A percentile compares a stretch with the other conserved stretches of the same genome.
Evolutionary conservation across 2,329 filamentous ascomycete genomes (phyloP).

Genomic region (Aspergillus unguis): DNA sequence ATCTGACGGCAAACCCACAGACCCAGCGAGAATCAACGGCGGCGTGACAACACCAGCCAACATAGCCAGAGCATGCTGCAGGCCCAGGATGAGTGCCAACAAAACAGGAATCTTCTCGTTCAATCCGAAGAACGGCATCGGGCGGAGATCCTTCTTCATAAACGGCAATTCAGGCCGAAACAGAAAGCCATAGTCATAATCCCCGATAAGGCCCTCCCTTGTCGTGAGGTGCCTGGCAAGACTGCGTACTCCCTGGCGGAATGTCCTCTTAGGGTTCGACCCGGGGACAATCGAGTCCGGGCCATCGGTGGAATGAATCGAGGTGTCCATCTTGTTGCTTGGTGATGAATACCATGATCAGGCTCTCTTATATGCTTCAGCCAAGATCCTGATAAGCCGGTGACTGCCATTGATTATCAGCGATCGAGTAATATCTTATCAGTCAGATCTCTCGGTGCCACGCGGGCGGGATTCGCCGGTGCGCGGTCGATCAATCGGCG

Average conservation of each 20-base stretch:
- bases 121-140: conserved; percentile 67
- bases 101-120: conserved; percentile 66
- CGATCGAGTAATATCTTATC: no score
- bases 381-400: background rate
- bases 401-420: no score
- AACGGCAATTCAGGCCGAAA: conserved; percentile 82
- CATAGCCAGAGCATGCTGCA: conserved; percentile 70
- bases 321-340: background rate
- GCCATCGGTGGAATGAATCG: conserved; percentile 3
- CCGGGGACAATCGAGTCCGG: conserved; percentile 1
- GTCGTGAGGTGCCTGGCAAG: conserved; percentile 2
- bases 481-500: no score
- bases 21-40: conserved; percentile 6
- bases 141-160: conserved; percentile 59
- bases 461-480: no score
- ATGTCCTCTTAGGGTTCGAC: background rate
- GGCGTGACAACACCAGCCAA: conserved; percentile 44
- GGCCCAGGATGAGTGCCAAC: conserved; percentile 63
- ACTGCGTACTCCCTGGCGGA: background rate
- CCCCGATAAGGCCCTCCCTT: conserved; percentile 71
- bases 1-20: conserved; percentile 44
- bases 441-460: no score
- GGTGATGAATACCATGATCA: background rate
- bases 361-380: background rate
- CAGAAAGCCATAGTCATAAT: conserved; percentile 86